Evolutionary conservation across 179 eudicot species (phyloP).

Genomic region (Vitellaria paradoxa): DNA sequence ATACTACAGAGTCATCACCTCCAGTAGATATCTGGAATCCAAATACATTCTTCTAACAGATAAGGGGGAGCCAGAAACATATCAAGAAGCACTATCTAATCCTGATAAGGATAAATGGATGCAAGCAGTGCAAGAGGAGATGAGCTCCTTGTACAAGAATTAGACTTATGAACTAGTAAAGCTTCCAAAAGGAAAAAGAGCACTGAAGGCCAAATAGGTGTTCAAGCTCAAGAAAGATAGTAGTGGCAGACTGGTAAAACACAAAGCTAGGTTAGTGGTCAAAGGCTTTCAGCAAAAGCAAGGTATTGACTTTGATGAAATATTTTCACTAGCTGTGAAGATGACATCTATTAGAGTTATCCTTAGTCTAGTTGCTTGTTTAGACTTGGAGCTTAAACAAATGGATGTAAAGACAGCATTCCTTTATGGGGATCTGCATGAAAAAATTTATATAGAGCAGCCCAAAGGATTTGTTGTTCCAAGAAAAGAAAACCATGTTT

Average conservation of each 20-base stretch:
- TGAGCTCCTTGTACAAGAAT: neutral
- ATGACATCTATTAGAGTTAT: neutral
- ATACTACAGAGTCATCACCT: neutral
- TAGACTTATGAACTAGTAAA: too few relatives aligned
- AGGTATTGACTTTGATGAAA: too few relatives aligned
- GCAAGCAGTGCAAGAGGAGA: neutral
- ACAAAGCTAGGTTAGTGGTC: too few relatives aligned
- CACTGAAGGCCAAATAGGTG: neutral
- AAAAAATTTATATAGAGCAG: too few relatives aligned
- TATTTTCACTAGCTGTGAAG: too few relatives aligned
- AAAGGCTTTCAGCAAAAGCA: neutral
- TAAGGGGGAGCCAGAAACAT: neutral
- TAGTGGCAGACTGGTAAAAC: neutral
- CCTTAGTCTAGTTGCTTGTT: neutral
- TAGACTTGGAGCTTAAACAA: too few relatives aligned
- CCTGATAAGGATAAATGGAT: neutral
- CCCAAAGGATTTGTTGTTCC: too few relatives aligned
- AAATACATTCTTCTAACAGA: neutral
- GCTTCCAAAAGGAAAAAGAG: neutral
- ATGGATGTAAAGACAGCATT: too few relatives aligned
- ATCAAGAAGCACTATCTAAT: neutral
- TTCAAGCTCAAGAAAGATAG: conserved; percentile 2
- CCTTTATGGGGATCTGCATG: too few relatives aligned
- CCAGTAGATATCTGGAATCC: neutral
- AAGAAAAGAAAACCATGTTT: too few relatives aligned